Evolutionary conservation across 176 grass and related monocot species (phyloP), one percentile per base, ranked within the genome.

Genomic region (Carex littledalei): DNA sequence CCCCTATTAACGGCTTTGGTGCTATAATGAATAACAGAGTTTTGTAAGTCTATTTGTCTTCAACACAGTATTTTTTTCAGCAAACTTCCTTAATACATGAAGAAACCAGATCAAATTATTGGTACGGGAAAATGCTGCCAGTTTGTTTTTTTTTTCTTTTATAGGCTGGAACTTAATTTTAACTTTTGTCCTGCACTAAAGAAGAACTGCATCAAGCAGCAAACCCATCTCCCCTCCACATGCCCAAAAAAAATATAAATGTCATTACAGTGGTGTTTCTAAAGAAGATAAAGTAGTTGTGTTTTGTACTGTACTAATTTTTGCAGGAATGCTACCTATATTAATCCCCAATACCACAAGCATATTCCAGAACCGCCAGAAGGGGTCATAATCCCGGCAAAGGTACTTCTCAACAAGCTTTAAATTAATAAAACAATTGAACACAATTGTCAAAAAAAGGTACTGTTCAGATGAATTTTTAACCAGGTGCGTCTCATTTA

Each of bases 301-400:
- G 78, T 45, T 79, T 35, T 62, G 26, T 68, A 55, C 59, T 68
- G 15, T 29, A 68, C 26, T 47, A 21, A n/a, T 66, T 73, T 86
- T 79, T 87, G 78, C 81, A 98, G 96, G 81, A 98, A 98, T 94
- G 86, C 65, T 21, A 95, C 96, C 29, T 98, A 94, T 86, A 16
- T 94, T 85, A 91, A 92, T 86, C 90, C 93, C 88, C 90, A 85
- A 61, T 85, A 92, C 85, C 96, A 98, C 78, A 87, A 92, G 87
- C 96, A 98, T 83, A 87, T 95, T 53, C 87, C 90, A 4, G 93
- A 98, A 81, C 96, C 91, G 81, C 96, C 96, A 52, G 77, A 63
- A 75, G 96, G 96, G 16, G 93, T 79, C 54, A 90, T 94, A 22
- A 92, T 95, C 78, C 96, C 96, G 37, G 55, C 85, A 32, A 98